Base-by-base conservation (phyloP, 169 alveolate species). In the Plasmodium reichenowi region DNA sequence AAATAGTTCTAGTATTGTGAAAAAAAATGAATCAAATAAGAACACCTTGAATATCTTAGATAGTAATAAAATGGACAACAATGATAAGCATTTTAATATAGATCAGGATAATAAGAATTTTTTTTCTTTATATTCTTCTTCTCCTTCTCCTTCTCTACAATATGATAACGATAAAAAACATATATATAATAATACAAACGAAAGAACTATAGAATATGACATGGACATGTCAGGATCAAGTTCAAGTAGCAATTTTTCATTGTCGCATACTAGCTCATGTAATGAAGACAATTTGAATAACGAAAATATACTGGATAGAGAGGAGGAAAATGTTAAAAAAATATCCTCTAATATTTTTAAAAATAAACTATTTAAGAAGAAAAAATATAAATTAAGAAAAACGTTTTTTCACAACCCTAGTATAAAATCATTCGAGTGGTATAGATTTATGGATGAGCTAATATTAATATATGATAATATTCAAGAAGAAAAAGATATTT, bases 371-470 rank as follows among this genome's bases (percentile, higher is more conserved):
- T 76, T 76, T 64, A 45, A 32, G 43, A 72, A 59, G 50, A 60
- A 45, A 72, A 86, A 86, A 72, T 86, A 86, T 64, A 58, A 62
- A 60, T 50, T 64, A 64, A 38, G 29, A 38, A 72, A 60, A 73
- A 58, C 62, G 8, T 52, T 12, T 38, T 86, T 86, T 56, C 29
- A 71, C 47, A 86, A 72, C 29, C 92, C 92, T 38, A 22, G 66
- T 47, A 56, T 86, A 72, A 72, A 62, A 58, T 71, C 78, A 15
- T 86, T 86, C 58, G 71, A 71, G 15, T 86, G 92, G 92, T 86
- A 86, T 48, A 86, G 15, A 86, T 71, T 86, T 29, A 70, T 86
- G 60, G 76, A 86, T 43, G 76, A 72, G 32, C n/a, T 86, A 15
- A 62, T 71, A 24, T 15, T 71, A 9, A 72, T 86, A 12, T 86